Evolutionary conservation across 495 filamentous ascomycete genomes (phyloP), one percentile per base, ranked within the genome.

Genomic region (Aspergillus ostianus): DNA sequence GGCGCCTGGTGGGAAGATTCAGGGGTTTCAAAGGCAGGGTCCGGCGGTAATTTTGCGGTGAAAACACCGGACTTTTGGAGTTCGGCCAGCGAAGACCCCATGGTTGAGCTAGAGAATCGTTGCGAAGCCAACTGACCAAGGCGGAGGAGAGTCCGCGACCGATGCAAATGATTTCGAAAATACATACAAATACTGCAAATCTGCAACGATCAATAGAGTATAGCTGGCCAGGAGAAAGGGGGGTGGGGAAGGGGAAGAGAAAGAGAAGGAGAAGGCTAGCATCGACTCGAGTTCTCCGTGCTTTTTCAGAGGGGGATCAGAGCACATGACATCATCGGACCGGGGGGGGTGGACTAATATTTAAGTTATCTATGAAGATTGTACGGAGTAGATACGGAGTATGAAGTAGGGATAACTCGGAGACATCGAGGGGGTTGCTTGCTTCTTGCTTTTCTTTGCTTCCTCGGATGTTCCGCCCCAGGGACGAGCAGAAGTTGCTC

Each of bases 21-120:
- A 2, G 94, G 91, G 0, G 91, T 94, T 18, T 90, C 87, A 72
- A 92, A 97, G 13, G 81, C 72, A 26, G 87, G 78, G 70, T 98
- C 94, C 13, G 92, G 72, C 12, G 91, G 89, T 13, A 96, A 82
- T 27, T 83, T 87, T 6, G 83, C 85, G 5, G 90, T 97, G 75
- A 97, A 97, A 56, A 78, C 80, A 79, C 89, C 91, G 47, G 91
- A 90, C 73, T 96, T 97, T 23, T 90, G 90, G 44, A 98, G 79
- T 12, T 91, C 87, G 52, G 77, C 70, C 36, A 96, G 77, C 26
- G 90, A 72, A 29, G 64, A 52, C 53, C 71, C 70, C 56, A 56
- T 51, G 52, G 48, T 57, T 21, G 63, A 59, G 56, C 60, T 77
- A 6, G 77, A 80, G 20, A 85, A 49, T 17, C 10, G 36, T 64